Conservation (phyloP, 1,284 basidiomycete species). For the Marasmius fiardii region DNA sequence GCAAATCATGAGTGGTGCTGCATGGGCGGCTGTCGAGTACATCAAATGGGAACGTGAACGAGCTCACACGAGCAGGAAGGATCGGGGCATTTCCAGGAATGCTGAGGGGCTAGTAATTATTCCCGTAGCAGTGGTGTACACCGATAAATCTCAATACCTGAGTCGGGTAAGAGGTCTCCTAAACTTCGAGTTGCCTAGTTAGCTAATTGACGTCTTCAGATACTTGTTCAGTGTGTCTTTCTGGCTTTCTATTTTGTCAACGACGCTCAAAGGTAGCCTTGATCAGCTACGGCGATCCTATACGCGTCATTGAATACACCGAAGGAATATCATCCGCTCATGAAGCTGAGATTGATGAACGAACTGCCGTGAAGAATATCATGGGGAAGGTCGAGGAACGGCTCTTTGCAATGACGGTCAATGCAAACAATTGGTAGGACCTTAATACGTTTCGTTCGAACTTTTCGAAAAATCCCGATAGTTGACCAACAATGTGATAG, state of each 20-base stretch:
- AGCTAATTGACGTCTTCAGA: too few species aligned
- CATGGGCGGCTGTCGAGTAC: slow-evolving; percentile 80
- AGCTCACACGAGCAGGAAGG: slow-evolving; percentile 16
- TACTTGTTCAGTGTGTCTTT: slow-evolving; percentile 25
- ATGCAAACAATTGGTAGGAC: slow-evolving; percentile 67
- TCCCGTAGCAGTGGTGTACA: slow-evolving; percentile 72
- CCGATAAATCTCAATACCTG: slow-evolving; percentile 68
- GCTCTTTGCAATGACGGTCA: slow-evolving; percentile 58
- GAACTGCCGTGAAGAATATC: slow-evolving; percentile 53
- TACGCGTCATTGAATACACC: slow-evolving; percentile 43
- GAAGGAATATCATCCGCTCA: slow-evolving; percentile 34
- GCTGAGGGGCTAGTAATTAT: slow-evolving; percentile 45
- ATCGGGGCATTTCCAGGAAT: slow-evolving; percentile 14
- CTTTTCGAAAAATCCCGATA: too few species aligned
- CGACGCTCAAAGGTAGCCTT: not conserved
- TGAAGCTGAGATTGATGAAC: slow-evolving; percentile 11
- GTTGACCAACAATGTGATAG: too few species aligned
- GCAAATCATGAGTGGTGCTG: slow-evolving; percentile 70
- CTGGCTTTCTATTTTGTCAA: too few species aligned
- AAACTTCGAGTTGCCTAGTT: not conserved
- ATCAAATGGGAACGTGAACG: slow-evolving; percentile 39
- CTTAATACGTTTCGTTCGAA: too few species aligned
- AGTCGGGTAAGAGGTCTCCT: slow-evolving; percentile 39
- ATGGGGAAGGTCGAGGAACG: slow-evolving; percentile 53
- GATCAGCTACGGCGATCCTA: slow-evolving; percentile 45